Conservation (phyloP, 1,139 yeast genomes). For the Hemisphaericaspora lyxosophila region DNA sequence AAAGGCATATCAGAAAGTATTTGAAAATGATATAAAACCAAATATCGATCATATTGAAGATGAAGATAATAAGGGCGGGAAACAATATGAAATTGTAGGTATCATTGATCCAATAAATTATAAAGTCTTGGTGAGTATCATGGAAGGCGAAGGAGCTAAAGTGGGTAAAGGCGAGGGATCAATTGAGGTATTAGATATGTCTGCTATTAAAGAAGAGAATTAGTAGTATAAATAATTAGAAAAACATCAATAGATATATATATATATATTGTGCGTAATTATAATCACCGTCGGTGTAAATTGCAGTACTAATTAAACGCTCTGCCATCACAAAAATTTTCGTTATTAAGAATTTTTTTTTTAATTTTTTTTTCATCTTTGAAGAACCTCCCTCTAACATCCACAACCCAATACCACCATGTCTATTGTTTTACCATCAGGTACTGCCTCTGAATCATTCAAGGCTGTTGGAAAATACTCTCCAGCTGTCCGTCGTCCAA, state of each 20-base stretch:
- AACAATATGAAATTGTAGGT: conserved; percentile 62
- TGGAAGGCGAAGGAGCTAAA: conserved; percentile 51
- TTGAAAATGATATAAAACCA: conserved; percentile 49
- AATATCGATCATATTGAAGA: conserved; percentile 55
- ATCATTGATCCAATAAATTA: conserved; percentile 89
- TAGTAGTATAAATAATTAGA: conserved; percentile 16
- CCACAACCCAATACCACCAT: conserved; percentile 15
- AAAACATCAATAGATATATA: conserved; percentile 28
- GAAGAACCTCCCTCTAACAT: not conserved
- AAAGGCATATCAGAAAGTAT: conserved; percentile 49
- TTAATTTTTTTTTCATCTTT: not conserved
- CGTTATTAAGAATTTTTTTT: not conserved
- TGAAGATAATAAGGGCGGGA: conserved; percentile 44
- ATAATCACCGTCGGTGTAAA: not conserved
- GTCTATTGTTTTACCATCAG: conserved; percentile 42
- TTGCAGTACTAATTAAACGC: not conserved
- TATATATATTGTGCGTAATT: not conserved
- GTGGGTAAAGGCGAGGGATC: conserved; percentile 58
- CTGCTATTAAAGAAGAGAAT: conserved; percentile 71
- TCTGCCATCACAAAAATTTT: not conserved
- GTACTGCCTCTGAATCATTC: conserved; percentile 52
- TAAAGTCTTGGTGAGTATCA: conserved; percentile 50
- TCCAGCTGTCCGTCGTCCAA: conserved; percentile 76
- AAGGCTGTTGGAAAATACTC: conserved; percentile 54
- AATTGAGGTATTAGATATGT: conserved; percentile 87